Base-by-base conservation (phyloP, 2,329 filamentous ascomycete genomes). In the Xylaria multiplex region DNA sequence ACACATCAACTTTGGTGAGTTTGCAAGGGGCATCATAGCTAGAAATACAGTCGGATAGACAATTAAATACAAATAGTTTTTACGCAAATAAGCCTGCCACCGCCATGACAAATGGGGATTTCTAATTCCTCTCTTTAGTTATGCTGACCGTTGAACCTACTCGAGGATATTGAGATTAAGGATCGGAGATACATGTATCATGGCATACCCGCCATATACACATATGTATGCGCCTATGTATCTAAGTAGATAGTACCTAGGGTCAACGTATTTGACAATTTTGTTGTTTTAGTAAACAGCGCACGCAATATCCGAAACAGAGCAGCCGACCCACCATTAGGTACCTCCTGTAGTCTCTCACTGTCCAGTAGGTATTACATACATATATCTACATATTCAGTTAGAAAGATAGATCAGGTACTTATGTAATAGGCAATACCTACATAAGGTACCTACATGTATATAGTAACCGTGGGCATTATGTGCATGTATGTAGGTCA, bases 1-100 rank as follows among this genome's bases (percentile, higher is more conserved):
- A 72, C 85, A 86, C 43, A 83, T 89, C 63, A 91, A 87, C 45
- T 95, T 94, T 84, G 92, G 91, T 24, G 86, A 91, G 74, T 93
- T 94, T 82, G 91, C 91, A 2, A 79, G 86, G 59, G 85, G 85
- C 0, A 83, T 89, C 57, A 85, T 89, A 43, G 81, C 83, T 3
- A 87, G 85, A 75, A 88, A 88, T 66, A 89, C 86, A 0, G 85
- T 88, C 22, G 66, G 67, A 27, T 69, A 58, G 65, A 43, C 14
- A 35, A 52, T 14, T 11, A 32, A 60, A 65, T 49, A 6, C 42
- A 69, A 56, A 55, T 54, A 43, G 11, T 30, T 40, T 19, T 52
- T 45, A 32, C 30, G 53, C 3, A 22, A 48, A 62, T 19, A 24
- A n/a, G 13, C 16, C 14, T 30, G 19, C 27, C 3, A 4, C 2